Percentiles rank a stretch among this genome's conserved stretches.
Evolutionary conservation across 768 basidiomycete species (phyloP).

Genomic region (Leccinellum rugosiceps): DNA sequence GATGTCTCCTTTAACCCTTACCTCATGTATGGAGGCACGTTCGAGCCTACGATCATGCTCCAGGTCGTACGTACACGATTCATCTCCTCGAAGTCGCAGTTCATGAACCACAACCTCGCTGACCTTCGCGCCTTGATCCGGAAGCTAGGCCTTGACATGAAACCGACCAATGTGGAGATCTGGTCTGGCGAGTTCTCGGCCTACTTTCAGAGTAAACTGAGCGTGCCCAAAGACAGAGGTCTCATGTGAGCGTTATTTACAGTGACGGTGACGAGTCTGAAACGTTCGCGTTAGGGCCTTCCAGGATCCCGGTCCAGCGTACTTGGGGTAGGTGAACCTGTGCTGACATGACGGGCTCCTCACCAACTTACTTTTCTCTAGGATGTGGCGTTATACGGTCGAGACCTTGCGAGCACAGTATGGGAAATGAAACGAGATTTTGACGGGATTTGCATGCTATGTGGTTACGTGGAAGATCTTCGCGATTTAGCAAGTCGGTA

Average conservation of each 20-base stretch:
- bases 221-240: conserved; percentile 48
- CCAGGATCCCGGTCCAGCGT: conserved; percentile 24
- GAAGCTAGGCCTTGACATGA: conserved; percentile 58
- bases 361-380: not conserved
- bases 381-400: conserved; percentile 14
- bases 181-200: conserved; percentile 56
- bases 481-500: not conserved
- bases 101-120: not conserved
- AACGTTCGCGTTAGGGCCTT: conserved; percentile 17
- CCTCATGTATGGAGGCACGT: conserved; percentile 57
- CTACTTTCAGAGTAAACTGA: conserved; percentile 54
- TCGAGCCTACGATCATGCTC: conserved; percentile 64
- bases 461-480: not conserved
- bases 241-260: conserved; percentile 47
- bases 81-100: not conserved
- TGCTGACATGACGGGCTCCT: not conserved
- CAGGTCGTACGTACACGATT: conserved; percentile 45
- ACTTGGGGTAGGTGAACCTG: conserved; percentile 20
- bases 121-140: not conserved
- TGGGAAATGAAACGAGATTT: not conserved
- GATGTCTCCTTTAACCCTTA: conserved; percentile 55
- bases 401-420: conserved; percentile 5
- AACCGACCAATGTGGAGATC: conserved; percentile 40
- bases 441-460: not conserved
- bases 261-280: not conserved